phyloP scores from a whole-genome alignment of 177 flowering plant species.

The Vitis hybrid region DNA sequence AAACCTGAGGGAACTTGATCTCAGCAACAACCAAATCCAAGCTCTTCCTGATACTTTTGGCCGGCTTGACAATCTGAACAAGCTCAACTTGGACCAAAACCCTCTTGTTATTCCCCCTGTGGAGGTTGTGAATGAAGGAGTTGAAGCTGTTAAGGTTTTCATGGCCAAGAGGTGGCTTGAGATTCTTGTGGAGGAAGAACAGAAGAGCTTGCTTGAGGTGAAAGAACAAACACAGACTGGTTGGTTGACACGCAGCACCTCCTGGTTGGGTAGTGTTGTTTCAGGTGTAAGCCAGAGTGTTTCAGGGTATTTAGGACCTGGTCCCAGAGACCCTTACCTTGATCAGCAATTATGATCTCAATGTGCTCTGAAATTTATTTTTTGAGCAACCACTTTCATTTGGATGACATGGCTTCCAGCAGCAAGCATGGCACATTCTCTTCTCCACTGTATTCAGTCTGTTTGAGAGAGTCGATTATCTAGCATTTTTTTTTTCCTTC shows the following conservation, averaged over 20 bases:
- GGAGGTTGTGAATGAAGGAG: conserved; percentile 71
- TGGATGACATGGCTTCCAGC: conserved; percentile 1
- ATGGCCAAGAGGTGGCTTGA: conserved; percentile 85
- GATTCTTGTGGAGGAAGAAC: conserved; percentile 68
- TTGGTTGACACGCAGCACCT: conserved; percentile 74
- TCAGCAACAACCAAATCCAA: conserved; percentile 88
- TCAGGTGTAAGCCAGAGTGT: conserved; percentile 40
- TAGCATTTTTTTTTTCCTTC: background rate
- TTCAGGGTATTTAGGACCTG: conserved; percentile 39
- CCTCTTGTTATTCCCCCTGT: conserved; percentile 72
- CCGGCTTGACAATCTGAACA: conserved; percentile 62
- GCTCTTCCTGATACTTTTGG: conserved; percentile 82
- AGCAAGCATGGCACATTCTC: background rate
- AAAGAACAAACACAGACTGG: conserved; percentile 39
- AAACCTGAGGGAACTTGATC: conserved; percentile 79
- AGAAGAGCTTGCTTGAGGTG: conserved; percentile 36
- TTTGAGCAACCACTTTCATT: background rate
- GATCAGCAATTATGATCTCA: conserved; percentile 58
- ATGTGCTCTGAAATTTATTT: background rate
- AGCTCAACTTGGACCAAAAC: conserved; percentile 82
- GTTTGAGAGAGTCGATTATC: background rate
- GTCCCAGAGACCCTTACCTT: conserved; percentile 57
- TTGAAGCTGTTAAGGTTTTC: conserved; percentile 69
- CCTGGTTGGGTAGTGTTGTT: conserved; percentile 51
- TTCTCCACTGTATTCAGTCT: background rate